These are phyloP conservation scores for Arthrobotrys conoides DNA, from an alignment of 2,329 filamentous ascomycete species.

Conservation along the genomic window DNA sequence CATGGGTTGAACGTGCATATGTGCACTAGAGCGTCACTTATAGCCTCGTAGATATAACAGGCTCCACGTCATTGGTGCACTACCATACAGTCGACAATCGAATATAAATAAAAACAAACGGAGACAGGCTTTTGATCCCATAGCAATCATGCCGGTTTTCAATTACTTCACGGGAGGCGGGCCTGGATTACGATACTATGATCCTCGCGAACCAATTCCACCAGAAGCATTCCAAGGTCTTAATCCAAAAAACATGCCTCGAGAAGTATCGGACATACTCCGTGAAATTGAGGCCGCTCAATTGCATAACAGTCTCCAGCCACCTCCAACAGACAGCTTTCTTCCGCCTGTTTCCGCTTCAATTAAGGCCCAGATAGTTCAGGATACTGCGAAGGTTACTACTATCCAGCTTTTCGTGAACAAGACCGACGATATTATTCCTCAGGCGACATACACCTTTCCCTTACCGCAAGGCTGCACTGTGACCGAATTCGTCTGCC, in stretches of 20 bases:
- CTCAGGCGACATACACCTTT: constrained; percentile 64
- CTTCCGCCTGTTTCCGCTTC: constrained; percentile 63
- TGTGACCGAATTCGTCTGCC: constrained; percentile 64
- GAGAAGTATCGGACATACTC: background rate
- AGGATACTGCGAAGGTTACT: constrained; percentile 64
- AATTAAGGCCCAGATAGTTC: constrained; percentile 62
- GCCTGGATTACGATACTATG: constrained; percentile 62
- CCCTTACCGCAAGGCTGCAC: constrained; percentile 64
- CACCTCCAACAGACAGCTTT: constrained; percentile 44
- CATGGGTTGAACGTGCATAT: too few relatives aligned
- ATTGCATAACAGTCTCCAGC: background rate
- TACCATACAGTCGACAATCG: too few relatives aligned
- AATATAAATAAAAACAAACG: too few relatives aligned
- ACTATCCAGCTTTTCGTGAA: constrained; percentile 64
- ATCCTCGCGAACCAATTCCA: constrained; percentile 64
- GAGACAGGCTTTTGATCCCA: too few relatives aligned
- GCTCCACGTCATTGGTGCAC: too few relatives aligned
- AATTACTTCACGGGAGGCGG: background rate
- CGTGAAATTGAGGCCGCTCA: background rate
- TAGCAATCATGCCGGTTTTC: too few relatives aligned
- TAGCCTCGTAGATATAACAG: too few relatives aligned
- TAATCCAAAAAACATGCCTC: background rate
- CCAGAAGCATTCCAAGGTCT: background rate
- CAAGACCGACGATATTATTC: constrained; percentile 61
- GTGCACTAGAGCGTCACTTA: too few relatives aligned